Percentiles rank a stretch among this genome's conserved stretches.
Evolutionary conservation across 495 filamentous ascomycete genomes (phyloP).

Genomic region (Cetradonia linearis): DNA sequence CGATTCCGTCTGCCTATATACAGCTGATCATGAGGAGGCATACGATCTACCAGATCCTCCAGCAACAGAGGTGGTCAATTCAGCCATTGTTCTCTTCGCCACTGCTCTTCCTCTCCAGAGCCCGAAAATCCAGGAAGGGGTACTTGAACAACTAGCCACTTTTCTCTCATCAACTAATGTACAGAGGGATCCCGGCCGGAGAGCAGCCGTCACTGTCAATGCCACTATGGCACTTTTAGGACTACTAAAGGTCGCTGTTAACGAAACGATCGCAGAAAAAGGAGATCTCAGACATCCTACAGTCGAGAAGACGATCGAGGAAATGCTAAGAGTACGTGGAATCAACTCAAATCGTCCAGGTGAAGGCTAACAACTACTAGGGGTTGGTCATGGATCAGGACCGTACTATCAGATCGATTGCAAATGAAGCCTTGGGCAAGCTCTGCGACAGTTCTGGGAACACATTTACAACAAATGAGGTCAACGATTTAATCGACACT

Average conservation of each 20-base stretch:
- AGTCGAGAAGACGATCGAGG: conserved; percentile 80
- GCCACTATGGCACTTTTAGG: conserved; percentile 71
- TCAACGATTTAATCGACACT: conserved; percentile 85
- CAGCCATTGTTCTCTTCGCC: conserved; percentile 85
- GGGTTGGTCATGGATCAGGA: conserved; percentile 71
- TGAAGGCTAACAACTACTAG: conserved; percentile 27
- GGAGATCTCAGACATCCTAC: conserved; percentile 64
- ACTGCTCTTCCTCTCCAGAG: conserved; percentile 79
- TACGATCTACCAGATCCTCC: conserved; percentile 63
- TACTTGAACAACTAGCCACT: conserved; percentile 82
- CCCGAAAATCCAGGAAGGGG: conserved; percentile 87
- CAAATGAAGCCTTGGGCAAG: conserved; percentile 77
- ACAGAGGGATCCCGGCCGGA: conserved; percentile 78
- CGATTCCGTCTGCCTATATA: conserved; percentile 76
- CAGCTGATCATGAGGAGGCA: conserved; percentile 37
- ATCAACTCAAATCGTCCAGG: background rate
- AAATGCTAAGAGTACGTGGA: conserved; percentile 55
- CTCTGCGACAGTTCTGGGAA: conserved; percentile 86
- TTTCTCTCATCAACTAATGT: conserved; percentile 69
- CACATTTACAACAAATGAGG: conserved; percentile 73
- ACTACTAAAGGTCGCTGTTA: conserved; percentile 71
- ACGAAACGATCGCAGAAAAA: conserved; percentile 59
- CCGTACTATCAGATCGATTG: conserved; percentile 73
- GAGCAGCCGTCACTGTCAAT: conserved; percentile 83
- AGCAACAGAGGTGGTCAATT: conserved; percentile 84